Percentiles rank a stretch among this genome's conserved stretches.
Conservation (phyloP, 306 rosid genomes). For the Prunus campanulata region DNA sequence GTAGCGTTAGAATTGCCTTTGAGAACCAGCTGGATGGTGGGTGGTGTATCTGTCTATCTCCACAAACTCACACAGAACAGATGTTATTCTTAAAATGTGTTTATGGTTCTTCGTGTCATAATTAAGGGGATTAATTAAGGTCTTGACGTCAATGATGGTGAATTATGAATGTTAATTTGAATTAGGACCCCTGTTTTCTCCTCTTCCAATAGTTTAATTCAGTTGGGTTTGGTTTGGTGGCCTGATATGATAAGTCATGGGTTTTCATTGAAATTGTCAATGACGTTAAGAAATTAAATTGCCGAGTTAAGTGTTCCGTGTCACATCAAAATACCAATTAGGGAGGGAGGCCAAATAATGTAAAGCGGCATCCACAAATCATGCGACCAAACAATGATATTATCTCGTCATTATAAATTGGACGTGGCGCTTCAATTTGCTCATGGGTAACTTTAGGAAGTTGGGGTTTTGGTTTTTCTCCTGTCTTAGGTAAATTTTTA, state of each 20-base stretch:
- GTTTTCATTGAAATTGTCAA: not conserved
- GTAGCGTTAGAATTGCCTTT: not conserved
- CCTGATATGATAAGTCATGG: not conserved
- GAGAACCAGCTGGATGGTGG: not conserved
- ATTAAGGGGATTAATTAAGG: not conserved
- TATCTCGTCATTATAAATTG: no score
- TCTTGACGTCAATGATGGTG: not conserved
- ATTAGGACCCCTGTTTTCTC: conserved; percentile 6
- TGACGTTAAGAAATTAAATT: not conserved
- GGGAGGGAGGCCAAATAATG: not conserved
- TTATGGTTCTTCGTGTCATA: not conserved
- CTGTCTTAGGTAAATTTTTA: no score
- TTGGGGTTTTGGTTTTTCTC: no score
- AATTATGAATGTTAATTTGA: not conserved
- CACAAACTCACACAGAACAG: not conserved
- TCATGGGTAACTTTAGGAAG: not conserved
- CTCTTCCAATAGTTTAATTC: not conserved
- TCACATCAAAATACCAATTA: not conserved
- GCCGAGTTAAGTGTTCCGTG: not conserved
- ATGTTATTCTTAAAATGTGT: not conserved
- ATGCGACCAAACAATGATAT: not conserved
- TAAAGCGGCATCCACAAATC: not conserved
- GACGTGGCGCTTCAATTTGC: not conserved
- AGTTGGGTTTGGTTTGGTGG: not conserved
- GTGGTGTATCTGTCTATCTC: not conserved